Evolutionary conservation across 768 basidiomycete species (phyloP).

Genomic region (Russula dissimulans): DNA sequence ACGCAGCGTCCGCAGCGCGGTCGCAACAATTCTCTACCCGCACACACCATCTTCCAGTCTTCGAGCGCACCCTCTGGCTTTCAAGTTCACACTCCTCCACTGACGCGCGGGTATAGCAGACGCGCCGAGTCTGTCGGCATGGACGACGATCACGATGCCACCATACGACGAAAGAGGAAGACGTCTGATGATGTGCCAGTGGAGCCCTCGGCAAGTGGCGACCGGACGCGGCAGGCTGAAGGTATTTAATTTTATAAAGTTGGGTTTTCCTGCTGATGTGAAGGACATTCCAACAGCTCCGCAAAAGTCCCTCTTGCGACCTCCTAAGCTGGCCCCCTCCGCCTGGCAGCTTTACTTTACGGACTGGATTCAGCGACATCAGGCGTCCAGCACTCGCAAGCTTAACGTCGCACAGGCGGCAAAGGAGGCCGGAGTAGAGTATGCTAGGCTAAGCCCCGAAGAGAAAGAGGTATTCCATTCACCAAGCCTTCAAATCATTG

Average conservation of each 20-base stretch:
- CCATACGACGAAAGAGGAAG: conserved; percentile 51
- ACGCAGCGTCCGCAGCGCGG: conserved; percentile 32
- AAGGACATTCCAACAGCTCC: conserved; percentile 35
- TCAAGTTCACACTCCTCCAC: conserved; percentile 38
- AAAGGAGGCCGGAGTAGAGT: conserved; percentile 88
- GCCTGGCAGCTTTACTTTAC: conserved; percentile 97
- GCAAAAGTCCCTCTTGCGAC: conserved; percentile 69
- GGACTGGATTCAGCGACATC: conserved; percentile 86
- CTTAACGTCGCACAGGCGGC: conserved; percentile 93
- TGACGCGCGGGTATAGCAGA: conserved; percentile 54
- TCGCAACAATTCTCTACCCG: conserved; percentile 36
- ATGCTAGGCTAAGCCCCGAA: conserved; percentile 64
- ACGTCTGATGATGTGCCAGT: conserved; percentile 22
- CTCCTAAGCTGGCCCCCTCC: conserved; percentile 86
- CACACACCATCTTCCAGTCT: conserved; percentile 54
- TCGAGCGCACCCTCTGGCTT: conserved; percentile 58
- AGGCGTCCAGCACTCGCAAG: conserved; percentile 70
- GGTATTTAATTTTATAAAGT: conserved; percentile 11
- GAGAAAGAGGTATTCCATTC: conserved; percentile 67
- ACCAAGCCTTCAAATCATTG: conserved; percentile 13
- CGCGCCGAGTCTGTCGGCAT: conserved; percentile 57
- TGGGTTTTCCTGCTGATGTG: conserved; percentile 22
- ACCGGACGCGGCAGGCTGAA: conserved; percentile 20
- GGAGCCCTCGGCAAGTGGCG: conserved; percentile 19
- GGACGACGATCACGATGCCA: conserved; percentile 59